Base-by-base conservation (phyloP, 352 stramenopile genomes). In the Globisporangium radiosum region DNA sequence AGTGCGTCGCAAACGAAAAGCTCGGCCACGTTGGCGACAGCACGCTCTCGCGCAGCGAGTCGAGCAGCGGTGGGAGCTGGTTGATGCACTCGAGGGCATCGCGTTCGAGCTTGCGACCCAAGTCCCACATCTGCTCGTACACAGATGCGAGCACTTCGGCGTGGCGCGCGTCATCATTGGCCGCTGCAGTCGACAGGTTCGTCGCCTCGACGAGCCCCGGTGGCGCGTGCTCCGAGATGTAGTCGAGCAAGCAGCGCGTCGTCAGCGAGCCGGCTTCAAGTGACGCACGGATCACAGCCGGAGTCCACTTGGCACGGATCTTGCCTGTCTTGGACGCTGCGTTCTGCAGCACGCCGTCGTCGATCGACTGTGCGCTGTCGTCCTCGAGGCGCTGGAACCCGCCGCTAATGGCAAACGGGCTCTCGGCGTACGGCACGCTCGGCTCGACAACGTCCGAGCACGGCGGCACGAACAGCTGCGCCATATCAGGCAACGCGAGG, bases 81-180 rank as follows among this genome's bases (percentile, higher is more conserved):
- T 76, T 74, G 47, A 90, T 79, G 47, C 81, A 91, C 53, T 94
- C 78, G 47, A 90, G 65, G 14, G 80, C 81, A n/a, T 88, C 75
- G 33, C 65, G 69, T 45, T 91, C 83, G 58, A 86, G 60, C 56
- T 77, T 78, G 43, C 69, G 71, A 10, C 70, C 71, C 19, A 76
- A 62, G 60, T 88, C 71, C 76, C 77, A 92, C 67, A 89, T 81
- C 39, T 88, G 70, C 49, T 90, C 77, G 58, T 92, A 91, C 5
- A 76, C 79, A 55, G 64, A 76, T 43, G 75, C 69, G 44, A 93
- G 72, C 9, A 75, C 63, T 40, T 90, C 81, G 47, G 63, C 47
- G 17, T 66, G 73, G 17, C 85, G 63, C 36, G 56, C 39, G 54
- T 93, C 80, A 4, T 79, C 73, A 4, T 68, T 56, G 25, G 71